Evolutionary conservation across 2,329 filamentous ascomycete genomes (phyloP).

Genomic region (Aspergillus vadensis): DNA sequence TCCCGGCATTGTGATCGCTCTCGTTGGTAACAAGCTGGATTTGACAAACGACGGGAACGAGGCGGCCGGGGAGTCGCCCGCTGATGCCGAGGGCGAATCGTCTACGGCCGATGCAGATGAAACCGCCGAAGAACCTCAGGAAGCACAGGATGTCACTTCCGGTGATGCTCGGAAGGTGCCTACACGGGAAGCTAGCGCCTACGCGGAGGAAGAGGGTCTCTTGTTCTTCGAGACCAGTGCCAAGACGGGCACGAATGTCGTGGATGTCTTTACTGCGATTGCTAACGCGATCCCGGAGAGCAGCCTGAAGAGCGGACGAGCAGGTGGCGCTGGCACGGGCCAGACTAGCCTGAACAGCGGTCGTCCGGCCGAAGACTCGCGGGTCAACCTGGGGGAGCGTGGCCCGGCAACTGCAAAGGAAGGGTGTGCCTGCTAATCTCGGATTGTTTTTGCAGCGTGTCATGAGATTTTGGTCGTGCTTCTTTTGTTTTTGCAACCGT

Average conservation of each 20-base stretch:
- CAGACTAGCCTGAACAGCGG: conserved; percentile 58
- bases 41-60: conserved; percentile 66
- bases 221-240: conserved; percentile 98
- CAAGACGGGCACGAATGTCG: conserved; percentile 92
- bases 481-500: conserved; percentile 4
- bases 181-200: conserved; percentile 86
- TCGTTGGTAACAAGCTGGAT: conserved; percentile 97
- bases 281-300: conserved; percentile 98
- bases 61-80: conserved; percentile 32
- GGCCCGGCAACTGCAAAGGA: conserved; percentile 79
- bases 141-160: conserved; percentile 62
- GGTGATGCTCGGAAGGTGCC: conserved; percentile 83
- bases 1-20: conserved; percentile 92
- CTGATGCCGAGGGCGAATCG: conserved; percentile 44
- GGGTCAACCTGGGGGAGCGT: conserved; percentile 79
- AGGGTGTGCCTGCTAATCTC: conserved; percentile 77
- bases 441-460: conserved; percentile 4
- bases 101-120: conserved; percentile 36
- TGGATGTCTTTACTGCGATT: conserved; percentile 96
- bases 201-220: conserved; percentile 91
- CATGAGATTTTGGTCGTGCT: conserved; percentile 4
- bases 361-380: conserved; percentile 54
- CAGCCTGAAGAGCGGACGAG: conserved; percentile 83
- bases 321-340: conserved; percentile 65
- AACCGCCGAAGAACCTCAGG: conserved; percentile 52